A percentile compares a stretch with the other conserved stretches of the same genome.
These are phyloP conservation scores for Phytophthora pini DNA, from an alignment of 352 stramenopile species.

Conservation along the genomic window DNA sequence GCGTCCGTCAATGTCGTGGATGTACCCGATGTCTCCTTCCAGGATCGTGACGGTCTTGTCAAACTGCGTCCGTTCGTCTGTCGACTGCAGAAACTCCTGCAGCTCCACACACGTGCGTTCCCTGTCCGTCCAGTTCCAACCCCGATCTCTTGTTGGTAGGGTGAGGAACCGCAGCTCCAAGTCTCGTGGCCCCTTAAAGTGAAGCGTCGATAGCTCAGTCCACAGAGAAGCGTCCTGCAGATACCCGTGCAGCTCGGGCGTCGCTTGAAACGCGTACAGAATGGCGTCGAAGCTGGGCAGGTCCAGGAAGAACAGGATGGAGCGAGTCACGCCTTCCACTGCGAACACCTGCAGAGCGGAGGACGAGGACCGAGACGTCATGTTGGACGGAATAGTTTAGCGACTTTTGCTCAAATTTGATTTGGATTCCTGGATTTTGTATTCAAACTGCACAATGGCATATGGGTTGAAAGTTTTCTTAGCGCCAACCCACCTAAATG, in stretches of 20 bases:
- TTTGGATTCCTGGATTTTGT: too few relatives aligned
- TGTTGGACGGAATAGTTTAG: not conserved
- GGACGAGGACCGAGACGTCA: not conserved
- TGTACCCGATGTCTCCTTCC: slow-evolving; percentile 44
- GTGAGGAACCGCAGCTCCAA: slow-evolving; percentile 30
- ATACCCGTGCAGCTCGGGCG: slow-evolving; percentile 25
- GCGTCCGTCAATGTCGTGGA: slow-evolving; percentile 35
- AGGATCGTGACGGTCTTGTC: slow-evolving; percentile 32
- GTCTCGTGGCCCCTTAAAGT: slow-evolving; percentile 34
- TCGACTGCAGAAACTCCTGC: slow-evolving; percentile 44
- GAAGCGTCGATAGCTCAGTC: slow-evolving; percentile 35
- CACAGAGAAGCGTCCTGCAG: slow-evolving; percentile 46
- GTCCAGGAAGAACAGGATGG: slow-evolving; percentile 35
- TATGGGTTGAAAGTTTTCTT: slow-evolving; percentile 4
- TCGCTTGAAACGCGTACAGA: slow-evolving; percentile 7
- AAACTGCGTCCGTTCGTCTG: slow-evolving; percentile 40
- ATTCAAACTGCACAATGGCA: not conserved
- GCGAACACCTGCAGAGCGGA: slow-evolving; percentile 32
- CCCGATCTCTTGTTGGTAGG: slow-evolving; percentile 21
- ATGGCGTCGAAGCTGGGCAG: slow-evolving; percentile 26
- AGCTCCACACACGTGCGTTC: slow-evolving; percentile 39
- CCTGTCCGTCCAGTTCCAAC: slow-evolving; percentile 35
- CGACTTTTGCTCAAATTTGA: too few relatives aligned
- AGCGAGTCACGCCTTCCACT: slow-evolving; percentile 34
- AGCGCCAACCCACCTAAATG: too few relatives aligned